Conservation (phyloP, 2,329 filamentous ascomycete species). For the Fusarium keratoplasticum region DNA sequence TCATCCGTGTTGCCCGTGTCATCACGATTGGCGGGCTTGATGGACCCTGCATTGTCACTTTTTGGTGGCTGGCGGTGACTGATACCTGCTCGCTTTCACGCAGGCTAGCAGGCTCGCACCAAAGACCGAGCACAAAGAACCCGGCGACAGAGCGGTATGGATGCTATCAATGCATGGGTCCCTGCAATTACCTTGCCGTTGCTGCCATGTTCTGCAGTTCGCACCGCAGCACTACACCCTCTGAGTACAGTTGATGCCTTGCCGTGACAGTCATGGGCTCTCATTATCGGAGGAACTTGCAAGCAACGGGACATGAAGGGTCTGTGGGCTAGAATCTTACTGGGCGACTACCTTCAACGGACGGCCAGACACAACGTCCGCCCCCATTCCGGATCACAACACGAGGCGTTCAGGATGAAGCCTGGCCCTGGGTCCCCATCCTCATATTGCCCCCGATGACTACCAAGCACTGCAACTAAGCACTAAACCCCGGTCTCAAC, state of each 20-base stretch:
- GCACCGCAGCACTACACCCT: slow-evolving; percentile 28
- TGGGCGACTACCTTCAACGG: not conserved
- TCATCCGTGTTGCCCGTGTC: not conserved
- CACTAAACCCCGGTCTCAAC: not conserved
- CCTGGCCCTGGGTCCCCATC: not conserved
- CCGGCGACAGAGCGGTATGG: not conserved
- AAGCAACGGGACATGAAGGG: slow-evolving; percentile 18
- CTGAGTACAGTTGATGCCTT: slow-evolving; percentile 22
- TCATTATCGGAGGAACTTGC: slow-evolving; percentile 29
- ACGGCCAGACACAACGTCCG: slow-evolving; percentile 6
- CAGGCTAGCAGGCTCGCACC: slow-evolving; percentile 17
- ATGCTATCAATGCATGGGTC: slow-evolving; percentile 12
- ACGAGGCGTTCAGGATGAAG: not conserved
- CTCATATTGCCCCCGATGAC: not conserved
- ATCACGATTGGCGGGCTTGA: slow-evolving; percentile 19
- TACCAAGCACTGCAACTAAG: not conserved
- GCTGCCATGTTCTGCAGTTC: slow-evolving; percentile 18
- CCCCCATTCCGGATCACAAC: not conserved
- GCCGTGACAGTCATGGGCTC: slow-evolving; percentile 32
- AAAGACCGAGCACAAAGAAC: slow-evolving; percentile 3
- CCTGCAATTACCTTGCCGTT: slow-evolving; percentile 6
- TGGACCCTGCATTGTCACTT: slow-evolving; percentile 33
- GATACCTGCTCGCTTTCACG: slow-evolving; percentile 22
- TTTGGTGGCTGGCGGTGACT: slow-evolving; percentile 32
- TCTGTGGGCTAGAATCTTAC: not conserved